Evolutionary conservation across 176 grass and related monocot genomes (phyloP).

Genomic region (Rhipidocladum racemiflorum): DNA sequence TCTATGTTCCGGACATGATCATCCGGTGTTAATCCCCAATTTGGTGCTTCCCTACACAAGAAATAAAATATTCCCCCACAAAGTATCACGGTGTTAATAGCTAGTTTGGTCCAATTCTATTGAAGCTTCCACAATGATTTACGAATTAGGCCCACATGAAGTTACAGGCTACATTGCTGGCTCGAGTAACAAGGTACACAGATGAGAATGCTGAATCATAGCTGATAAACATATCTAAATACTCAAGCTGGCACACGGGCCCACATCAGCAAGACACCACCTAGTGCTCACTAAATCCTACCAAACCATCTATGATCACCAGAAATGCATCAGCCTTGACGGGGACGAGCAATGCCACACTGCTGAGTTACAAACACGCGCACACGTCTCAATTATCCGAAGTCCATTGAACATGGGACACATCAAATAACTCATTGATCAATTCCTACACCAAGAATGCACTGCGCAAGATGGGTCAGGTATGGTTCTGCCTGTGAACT

Average conservation of each 20-base stretch:
- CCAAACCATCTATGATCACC: neutral
- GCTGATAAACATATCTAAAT: neutral
- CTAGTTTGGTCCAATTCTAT: neutral
- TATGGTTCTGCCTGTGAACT: conserved; percentile 91
- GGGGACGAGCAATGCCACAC: neutral
- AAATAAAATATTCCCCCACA: neutral
- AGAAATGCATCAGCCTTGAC: neutral
- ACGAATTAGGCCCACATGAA: neutral
- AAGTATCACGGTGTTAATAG: neutral
- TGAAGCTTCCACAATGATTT: neutral
- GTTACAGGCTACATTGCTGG: neutral
- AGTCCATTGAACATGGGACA: neutral
- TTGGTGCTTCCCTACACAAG: neutral
- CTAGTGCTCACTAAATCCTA: neutral
- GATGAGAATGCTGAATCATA: neutral
- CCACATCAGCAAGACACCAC: neutral
- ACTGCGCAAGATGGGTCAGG: conserved; percentile 83
- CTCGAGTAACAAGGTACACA: neutral
- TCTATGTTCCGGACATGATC: neutral
- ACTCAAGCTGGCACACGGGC: neutral
- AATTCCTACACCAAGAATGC: conserved; percentile 70
- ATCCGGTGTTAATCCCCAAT: neutral
- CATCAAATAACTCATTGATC: conserved; percentile 47
- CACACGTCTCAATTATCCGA: neutral
- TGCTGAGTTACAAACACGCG: neutral